Percentiles rank a stretch among this genome's conserved stretches.
phyloP scores from a whole-genome alignment of 495 filamentous ascomycete species.

The Evernia prunastri region DNA sequence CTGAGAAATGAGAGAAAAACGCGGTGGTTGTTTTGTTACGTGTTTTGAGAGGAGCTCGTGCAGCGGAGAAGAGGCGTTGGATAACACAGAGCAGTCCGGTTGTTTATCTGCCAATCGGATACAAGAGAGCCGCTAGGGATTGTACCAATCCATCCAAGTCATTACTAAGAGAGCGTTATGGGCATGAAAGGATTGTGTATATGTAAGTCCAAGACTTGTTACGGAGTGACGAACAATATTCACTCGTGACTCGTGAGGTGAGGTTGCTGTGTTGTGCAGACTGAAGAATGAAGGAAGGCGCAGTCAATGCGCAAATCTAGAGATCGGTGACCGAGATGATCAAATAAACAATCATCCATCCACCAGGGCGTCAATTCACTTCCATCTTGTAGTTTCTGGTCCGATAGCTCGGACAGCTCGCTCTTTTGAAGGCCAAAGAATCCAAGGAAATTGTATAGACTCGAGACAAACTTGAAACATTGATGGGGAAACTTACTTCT shows the following conservation, averaged over 20 bases:
- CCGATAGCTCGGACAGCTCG: neutral
- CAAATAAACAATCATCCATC: slow-evolving; percentile 1
- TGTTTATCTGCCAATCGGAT: slow-evolving; percentile 1
- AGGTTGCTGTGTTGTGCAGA: neutral
- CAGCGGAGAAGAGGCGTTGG: neutral
- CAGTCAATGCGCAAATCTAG: neutral
- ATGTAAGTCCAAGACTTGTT: neutral
- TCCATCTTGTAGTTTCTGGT: neutral
- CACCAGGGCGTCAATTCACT: slow-evolving; percentile 5
- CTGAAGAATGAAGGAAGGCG: neutral
- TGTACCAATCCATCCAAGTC: neutral
- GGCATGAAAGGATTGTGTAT: neutral
- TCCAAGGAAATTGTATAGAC: neutral
- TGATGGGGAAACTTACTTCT: neutral
- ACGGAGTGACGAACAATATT: neutral
- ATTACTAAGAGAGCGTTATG: neutral
- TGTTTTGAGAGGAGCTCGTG: neutral
- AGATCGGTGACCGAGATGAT: neutral
- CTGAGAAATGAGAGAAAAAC: neutral
- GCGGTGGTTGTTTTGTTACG: neutral
- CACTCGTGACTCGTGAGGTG: no score
- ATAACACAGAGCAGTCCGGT: neutral
- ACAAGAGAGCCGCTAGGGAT: neutral
- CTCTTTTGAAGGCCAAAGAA: neutral
- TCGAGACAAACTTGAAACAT: neutral